A percentile compares a stretch with the other conserved stretches of the same genome.
These are phyloP conservation scores for Gaertneriomyces semiglobifer DNA, from an alignment of 192 early-diverging fungal species.

Conservation along the genomic window DNA sequence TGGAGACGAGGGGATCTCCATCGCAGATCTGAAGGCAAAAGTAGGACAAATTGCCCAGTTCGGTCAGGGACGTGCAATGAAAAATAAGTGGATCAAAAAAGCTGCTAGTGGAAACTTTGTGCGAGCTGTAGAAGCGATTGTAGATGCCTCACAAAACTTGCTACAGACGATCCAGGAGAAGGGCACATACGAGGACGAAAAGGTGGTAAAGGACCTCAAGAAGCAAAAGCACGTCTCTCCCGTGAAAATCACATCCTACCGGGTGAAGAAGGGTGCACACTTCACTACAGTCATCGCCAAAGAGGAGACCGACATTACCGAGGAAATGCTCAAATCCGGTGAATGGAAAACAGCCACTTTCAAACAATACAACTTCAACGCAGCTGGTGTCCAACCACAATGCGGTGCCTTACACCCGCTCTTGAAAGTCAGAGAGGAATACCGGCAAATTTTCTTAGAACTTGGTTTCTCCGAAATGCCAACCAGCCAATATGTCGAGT, in stretches of 20 bases:
- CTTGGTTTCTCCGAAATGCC: conserved; percentile 99
- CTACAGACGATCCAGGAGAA: conserved; percentile 65
- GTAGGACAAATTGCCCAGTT: conserved; percentile 43
- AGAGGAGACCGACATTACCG: conserved; percentile 91
- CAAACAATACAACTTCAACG: conserved; percentile 99
- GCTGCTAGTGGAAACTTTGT: conserved; percentile 62
- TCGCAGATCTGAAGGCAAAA: conserved; percentile 71
- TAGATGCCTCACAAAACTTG: conserved; percentile 78
- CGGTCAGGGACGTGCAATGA: conserved; percentile 93
- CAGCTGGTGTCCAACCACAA: conserved; percentile 71
- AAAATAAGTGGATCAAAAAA: conserved; percentile 98
- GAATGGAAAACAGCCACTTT: conserved; percentile 93
- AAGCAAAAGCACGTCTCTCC: conserved; percentile 48
- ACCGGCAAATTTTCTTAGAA: conserved; percentile 98
- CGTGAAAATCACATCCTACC: conserved; percentile 63
- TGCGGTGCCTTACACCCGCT: conserved; percentile 95
- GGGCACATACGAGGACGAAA: conserved; percentile 58
- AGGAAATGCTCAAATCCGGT: conserved; percentile 84
- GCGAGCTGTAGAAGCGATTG: conserved; percentile 65
- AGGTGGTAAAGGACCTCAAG: conserved; percentile 62
- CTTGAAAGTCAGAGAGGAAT: conserved; percentile 99
- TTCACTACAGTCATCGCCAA: conserved; percentile 84
- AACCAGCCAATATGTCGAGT: conserved; percentile 93
- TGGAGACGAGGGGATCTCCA: conserved; percentile 75
- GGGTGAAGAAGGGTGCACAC: conserved; percentile 78